These are phyloP conservation scores for Mycena epipterygia DNA, from an alignment of 768 basidiomycete species.

Conservation along the genomic window DNA sequence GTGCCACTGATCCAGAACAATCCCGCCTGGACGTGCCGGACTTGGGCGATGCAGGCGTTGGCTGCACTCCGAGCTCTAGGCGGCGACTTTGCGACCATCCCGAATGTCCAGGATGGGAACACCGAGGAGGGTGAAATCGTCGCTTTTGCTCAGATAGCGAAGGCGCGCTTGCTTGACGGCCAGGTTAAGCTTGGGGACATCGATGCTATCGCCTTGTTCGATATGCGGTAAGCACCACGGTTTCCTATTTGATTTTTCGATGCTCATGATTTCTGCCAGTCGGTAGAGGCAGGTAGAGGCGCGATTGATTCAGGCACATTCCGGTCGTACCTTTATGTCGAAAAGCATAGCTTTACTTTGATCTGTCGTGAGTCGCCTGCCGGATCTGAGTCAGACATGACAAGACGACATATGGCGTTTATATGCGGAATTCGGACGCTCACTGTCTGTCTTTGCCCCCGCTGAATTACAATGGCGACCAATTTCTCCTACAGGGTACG, in stretches of 20 bases:
- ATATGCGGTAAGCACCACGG: slow-evolving; percentile 23
- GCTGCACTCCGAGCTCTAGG: slow-evolving; percentile 1
- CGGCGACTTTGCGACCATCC: slow-evolving; percentile 14
- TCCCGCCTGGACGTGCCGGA: slow-evolving; percentile 16
- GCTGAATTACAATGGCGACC: too few species aligned
- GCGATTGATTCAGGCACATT: too few species aligned
- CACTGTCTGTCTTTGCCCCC: too few species aligned
- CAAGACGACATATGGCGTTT: too few species aligned
- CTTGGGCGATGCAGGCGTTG: slow-evolving; percentile 10
- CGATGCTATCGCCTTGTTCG: neutral
- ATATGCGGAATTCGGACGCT: too few species aligned
- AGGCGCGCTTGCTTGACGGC: neutral
- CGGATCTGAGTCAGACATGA: too few species aligned
- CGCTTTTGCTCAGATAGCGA: slow-evolving; percentile 17
- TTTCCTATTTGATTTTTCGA: neutral
- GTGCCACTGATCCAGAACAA: slow-evolving; percentile 20
- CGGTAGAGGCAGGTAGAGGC: too few species aligned
- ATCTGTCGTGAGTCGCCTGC: too few species aligned
- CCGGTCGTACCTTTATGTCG: too few species aligned
- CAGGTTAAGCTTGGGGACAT: slow-evolving; percentile 11
- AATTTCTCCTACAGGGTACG: too few species aligned
- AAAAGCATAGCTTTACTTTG: too few species aligned
- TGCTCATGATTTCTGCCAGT: too few species aligned
- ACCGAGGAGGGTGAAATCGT: slow-evolving; percentile 21
- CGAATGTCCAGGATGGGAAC: slow-evolving; percentile 21